Evolutionary conservation across 305 asterid species (phyloP).

Genomic region (Striga hermonthica): DNA sequence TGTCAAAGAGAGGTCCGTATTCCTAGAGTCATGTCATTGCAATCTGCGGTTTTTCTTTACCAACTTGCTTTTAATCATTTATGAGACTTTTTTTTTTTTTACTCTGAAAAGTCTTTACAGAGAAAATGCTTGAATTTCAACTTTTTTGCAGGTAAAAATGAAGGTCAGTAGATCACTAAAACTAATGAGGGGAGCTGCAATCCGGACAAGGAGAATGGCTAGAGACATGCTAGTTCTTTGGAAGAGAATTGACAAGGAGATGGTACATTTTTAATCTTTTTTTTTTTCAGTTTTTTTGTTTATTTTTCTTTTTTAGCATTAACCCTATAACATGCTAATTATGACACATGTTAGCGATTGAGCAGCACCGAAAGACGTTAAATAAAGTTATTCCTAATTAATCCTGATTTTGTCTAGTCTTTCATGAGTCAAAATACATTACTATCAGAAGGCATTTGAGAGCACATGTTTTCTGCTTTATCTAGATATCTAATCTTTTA

Average conservation of each 20-base stretch:
- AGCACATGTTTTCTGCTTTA: not conserved
- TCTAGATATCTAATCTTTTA: constrained; percentile 23
- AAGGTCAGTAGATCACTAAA: constrained; percentile 90
- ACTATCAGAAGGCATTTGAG: too few relatives aligned
- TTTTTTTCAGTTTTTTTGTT: constrained; percentile 12
- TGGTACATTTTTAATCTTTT: constrained; percentile 79
- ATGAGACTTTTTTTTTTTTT: constrained; percentile 11
- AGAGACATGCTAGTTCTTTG: constrained; percentile 93
- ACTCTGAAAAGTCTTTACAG: constrained; percentile 23
- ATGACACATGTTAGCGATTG: constrained; percentile 1
- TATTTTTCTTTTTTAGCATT: constrained; percentile 26
- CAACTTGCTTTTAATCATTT: constrained; percentile 16
- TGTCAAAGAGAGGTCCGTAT: constrained; percentile 92
- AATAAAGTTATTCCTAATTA: not conserved
- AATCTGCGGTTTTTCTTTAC: constrained; percentile 22
- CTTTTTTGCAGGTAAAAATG: constrained; percentile 74
- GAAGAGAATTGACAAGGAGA: constrained; percentile 99
- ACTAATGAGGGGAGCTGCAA: constrained; percentile 82
- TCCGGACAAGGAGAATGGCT: constrained; percentile 85
- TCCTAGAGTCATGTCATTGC: constrained; percentile 12
- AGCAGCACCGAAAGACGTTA: constrained; percentile 18
- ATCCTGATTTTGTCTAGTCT: constrained; percentile 4
- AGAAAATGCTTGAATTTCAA: constrained; percentile 23
- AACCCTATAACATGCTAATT: constrained; percentile 11
- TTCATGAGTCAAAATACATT: constrained; percentile 9